Conservation (phyloP, 2,329 filamentous ascomycete species). For the Neofusicoccum cordaticola region DNA sequence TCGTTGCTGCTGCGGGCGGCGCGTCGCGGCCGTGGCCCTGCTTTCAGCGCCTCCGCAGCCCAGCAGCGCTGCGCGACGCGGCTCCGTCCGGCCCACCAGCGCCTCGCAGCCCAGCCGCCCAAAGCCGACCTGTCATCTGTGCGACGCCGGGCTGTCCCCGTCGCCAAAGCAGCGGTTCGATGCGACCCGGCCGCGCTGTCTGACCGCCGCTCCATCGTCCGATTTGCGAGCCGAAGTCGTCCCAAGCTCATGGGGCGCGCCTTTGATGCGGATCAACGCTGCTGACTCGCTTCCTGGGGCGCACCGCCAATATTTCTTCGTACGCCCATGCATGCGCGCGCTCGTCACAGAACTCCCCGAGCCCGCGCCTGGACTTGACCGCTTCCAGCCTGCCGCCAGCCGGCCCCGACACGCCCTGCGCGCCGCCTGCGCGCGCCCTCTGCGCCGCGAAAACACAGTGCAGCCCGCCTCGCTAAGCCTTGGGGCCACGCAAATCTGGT, state of each 20-base stretch:
- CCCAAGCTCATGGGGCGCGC: background rate
- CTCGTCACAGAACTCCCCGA: background rate
- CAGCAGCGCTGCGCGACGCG: background rate
- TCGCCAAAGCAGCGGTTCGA: slow-evolving; percentile 2
- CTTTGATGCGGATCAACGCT: slow-evolving; percentile 4
- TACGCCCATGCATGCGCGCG: background rate
- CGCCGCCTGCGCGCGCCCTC: no score
- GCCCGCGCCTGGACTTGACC: background rate
- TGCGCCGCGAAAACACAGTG: background rate
- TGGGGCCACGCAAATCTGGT: background rate
- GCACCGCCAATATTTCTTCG: background rate
- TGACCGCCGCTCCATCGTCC: slow-evolving; percentile 14
- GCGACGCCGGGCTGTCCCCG: background rate
- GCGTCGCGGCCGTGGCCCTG: background rate
- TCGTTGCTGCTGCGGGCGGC: background rate
- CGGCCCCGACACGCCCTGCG: no score
- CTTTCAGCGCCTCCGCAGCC: slow-evolving; percentile 3
- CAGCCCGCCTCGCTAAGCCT: background rate
- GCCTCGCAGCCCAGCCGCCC: background rate
- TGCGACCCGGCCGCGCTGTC: slow-evolving; percentile 12
- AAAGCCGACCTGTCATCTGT: background rate
- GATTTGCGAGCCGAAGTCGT: slow-evolving; percentile 4
- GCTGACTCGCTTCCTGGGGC: background rate
- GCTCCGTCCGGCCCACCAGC: slow-evolving; percentile 5
- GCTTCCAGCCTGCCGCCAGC: no score